These are phyloP conservation scores for Ustulina deusta DNA, from an alignment of 2,329 filamentous ascomycete species.

Conservation along the genomic window DNA sequence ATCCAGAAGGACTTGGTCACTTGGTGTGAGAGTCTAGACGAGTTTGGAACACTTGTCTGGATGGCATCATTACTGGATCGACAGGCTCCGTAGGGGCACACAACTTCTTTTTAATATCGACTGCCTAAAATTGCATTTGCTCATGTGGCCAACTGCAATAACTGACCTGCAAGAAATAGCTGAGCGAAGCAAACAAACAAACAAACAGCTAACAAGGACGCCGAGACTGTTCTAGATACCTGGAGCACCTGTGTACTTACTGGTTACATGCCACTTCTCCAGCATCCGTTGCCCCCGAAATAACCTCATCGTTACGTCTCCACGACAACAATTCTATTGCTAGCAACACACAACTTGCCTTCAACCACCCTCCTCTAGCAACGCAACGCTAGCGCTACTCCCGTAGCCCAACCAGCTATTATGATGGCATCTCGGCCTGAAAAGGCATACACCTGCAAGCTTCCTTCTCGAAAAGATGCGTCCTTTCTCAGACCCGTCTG, in stretches of 20 bases:
- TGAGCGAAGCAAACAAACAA: constrained; percentile 15
- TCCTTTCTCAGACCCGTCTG: constrained; percentile 1
- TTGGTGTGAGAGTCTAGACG: constrained; percentile 48
- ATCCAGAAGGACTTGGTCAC: constrained; percentile 36
- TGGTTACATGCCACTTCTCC: neutral
- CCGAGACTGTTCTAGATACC: constrained; percentile 7
- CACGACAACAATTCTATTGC: neutral
- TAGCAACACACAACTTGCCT: neutral
- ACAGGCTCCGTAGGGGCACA: neutral
- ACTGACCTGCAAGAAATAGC: constrained; percentile 2
- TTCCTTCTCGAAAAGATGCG: constrained; percentile 3
- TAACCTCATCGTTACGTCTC: neutral
- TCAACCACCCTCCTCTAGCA: neutral
- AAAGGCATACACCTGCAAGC: constrained; percentile 21
- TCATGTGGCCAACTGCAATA: constrained; percentile 1
- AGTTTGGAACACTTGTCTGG: constrained; percentile 48
- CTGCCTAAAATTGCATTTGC: neutral
- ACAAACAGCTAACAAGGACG: neutral
- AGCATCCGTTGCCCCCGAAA: neutral
- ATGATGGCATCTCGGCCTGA: constrained; percentile 23
- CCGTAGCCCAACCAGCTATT: neutral
- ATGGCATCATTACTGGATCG: constrained; percentile 51
- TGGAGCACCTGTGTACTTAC: constrained; percentile 2
- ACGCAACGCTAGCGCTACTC: neutral
- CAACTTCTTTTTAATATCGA: neutral